Base-by-base conservation (phyloP, 1,139 yeast species). In the Suhomyces kunorum region DNA sequence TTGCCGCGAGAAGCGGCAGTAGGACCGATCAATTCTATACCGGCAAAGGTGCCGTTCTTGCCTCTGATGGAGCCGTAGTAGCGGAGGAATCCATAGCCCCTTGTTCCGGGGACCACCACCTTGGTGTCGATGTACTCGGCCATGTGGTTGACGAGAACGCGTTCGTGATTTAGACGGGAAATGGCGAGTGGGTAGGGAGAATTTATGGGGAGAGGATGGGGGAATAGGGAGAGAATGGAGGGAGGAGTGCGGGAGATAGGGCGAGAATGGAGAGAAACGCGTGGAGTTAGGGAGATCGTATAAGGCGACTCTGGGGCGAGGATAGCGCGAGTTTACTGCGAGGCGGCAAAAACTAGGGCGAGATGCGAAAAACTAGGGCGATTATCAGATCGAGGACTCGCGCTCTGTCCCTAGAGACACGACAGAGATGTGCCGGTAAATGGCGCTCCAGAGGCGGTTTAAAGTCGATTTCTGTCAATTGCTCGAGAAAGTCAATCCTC, bases 41-140 rank as follows among this genome's bases (percentile, higher is more conserved):
- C 98, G 4, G 90, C 96, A 65, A 83, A 92, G n/a, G 72, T 67
- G 0, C 96, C 96, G 18, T 50, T 48, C 54, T 87, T 88, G 20
- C 84, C 85, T 23, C 80, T 76, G 16, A 92, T 87, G 1, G 77
- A 67, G 1, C 98, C 98, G 18, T 81, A 70, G 59, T 78, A 92
- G 48, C 81, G 71, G 38, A 92, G 68, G 12, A 81, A 70, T 1
- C 94, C 97, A 32, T 58, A 54, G 8, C 73, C 74, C 8, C 73
- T 59, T 8, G 78, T 67, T 0, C 77, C 76, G 2, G 78, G 78
- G 13, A 72, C 66, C 27, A 57, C 54, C 12, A 72, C 74, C 36
- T 61, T 61, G 13, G 61, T 49, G 6, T 75, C 76, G 32, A 68
- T 43, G 39, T 34, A 41, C 7, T 50, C 55, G n/a, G 46, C 27